Base-by-base conservation (phyloP, 768 basidiomycete genomes). In the Porpolomopsis calyptriformis region DNA sequence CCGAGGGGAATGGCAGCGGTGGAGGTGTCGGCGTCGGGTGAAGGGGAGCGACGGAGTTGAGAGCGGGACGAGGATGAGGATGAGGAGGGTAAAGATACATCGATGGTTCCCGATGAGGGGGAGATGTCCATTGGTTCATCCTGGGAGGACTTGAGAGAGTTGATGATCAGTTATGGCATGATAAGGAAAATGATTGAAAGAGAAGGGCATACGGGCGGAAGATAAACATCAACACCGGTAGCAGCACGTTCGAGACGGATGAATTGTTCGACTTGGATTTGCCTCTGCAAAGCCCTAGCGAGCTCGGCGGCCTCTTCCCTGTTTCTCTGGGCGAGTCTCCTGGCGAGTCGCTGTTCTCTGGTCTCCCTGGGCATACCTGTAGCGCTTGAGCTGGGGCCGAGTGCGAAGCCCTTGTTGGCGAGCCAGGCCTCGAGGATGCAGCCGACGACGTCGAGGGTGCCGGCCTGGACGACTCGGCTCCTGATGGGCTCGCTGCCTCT, bases 341-440 rank as follows among this genome's bases (percentile, higher is more conserved):
- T 64, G 6, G 77, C 80, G 26, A 77, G 67, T 8, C 86, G 65
- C 55, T 85, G 82, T 58, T 89, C 85, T 49, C 80, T 69, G 22
- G 80, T 76, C 64, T 90, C 87, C 43, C 85, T 65, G 11, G 81
- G 82, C 49, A 80, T 61, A 1, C 85, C 85, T 2, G 78, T 84
- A 0, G 83, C 85, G 44, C 83, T 80, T 0, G 82, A 70, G 53
- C 81, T 84, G 3, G 90, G 85, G 14, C 82, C 84, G 19, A 92
- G 80, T 0, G 86, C 81, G 58, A 96, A 86, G 0, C 90, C 91
- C 57, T 85, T 85, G 53, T 82, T 80, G 4, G 83, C 83, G 23
- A 96, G 63, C 90, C 92, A 97, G 12, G 88, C 85, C 65, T 94
- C 91, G 18, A 97, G 73, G 19, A 97, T 85, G 51, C 88, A 89